phyloP scores from a whole-genome alignment of 1,139 yeast species.

The Pichia terricola region DNA sequence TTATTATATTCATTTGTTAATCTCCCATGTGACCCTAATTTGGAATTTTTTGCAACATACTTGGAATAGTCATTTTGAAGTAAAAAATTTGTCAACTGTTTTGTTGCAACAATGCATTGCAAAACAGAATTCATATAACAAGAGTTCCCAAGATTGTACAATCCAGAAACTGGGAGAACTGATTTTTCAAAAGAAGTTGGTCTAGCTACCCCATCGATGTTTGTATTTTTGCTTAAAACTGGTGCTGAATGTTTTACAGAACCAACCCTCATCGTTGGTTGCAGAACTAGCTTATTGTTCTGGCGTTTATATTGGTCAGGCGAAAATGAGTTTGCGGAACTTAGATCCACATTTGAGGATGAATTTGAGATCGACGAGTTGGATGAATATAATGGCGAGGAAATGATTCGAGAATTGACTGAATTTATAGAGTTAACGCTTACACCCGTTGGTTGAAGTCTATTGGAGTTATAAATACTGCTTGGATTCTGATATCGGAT shows the following conservation, averaged over 20 bases:
- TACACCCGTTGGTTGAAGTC: too few species aligned
- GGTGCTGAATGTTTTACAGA: background rate
- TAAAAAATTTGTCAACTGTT: slow-evolving; percentile 30
- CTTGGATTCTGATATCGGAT: background rate
- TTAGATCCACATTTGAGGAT: too few species aligned
- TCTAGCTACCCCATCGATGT: background rate
- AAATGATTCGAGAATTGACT: too few species aligned
- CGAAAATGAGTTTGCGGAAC: too few species aligned
- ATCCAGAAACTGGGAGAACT: slow-evolving; percentile 43
- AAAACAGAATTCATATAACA: slow-evolving; percentile 66
- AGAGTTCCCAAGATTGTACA: slow-evolving; percentile 60
- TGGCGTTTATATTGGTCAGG: too few species aligned
- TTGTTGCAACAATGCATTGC: slow-evolving; percentile 54
- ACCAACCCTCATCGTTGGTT: background rate
- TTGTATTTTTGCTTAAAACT: background rate
- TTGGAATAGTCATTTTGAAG: slow-evolving; percentile 51
- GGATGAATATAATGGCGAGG: too few species aligned
- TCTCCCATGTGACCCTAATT: slow-evolving; percentile 76
- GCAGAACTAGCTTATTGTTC: too few species aligned
- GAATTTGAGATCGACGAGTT: too few species aligned
- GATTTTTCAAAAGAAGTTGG: background rate
- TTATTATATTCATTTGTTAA: slow-evolving; percentile 67
- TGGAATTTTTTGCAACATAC: slow-evolving; percentile 67
- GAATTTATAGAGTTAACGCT: too few species aligned
- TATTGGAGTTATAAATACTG: background rate